Base-by-base conservation (phyloP, 257 asterid genomes). In the Buddleja alternifolia region DNA sequence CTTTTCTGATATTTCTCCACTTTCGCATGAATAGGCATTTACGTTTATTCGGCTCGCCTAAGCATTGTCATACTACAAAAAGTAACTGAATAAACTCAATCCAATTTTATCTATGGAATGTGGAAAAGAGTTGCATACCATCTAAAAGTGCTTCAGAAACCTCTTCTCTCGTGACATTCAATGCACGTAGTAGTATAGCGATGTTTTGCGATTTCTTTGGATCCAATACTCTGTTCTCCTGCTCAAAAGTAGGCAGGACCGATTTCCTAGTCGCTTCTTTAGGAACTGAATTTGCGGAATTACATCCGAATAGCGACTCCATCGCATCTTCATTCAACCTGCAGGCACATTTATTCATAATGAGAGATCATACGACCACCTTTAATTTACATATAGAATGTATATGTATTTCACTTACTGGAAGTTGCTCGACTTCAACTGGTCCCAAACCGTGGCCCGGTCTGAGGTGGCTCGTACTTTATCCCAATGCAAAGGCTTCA, bases 401-500 rank as follows among this genome's bases (percentile, higher is more conserved):
- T 34, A 15, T 42, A 42, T 47, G 46, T n/a, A 14, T 25, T 73
- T 36, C 53, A 79, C 99, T 85, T 77, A 94, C 99, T 89, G 98
- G 81, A 94, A 94, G 70, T 97, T 87, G 85, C 96, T 91, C 0
- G 98, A 89, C 55, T 84, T 89, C 73, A 91, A 53, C 66, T 87
- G 98, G 83, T 94, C 99, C 99, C 99, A 94, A 34, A 89, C 98
- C 5, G 97, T 94, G 78, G 84, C 96, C 64, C 95, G 63, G 56
- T 89, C 92, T 9, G 99, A 92, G 63, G 96, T 86, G 71, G 98
- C 92, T 69, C 93, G 83, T 51, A 94, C 98, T 86, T 94, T 94
- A 85, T 94, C 99, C 99, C 99, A 94, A 34, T 94, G 98, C 88
- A 94, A 59, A 74, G 99, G 89, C 77, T 91, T 94, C 77, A 94